Conservation (phyloP, 805 yeast species). For the Saccharomycopsis olivae region DNA sequence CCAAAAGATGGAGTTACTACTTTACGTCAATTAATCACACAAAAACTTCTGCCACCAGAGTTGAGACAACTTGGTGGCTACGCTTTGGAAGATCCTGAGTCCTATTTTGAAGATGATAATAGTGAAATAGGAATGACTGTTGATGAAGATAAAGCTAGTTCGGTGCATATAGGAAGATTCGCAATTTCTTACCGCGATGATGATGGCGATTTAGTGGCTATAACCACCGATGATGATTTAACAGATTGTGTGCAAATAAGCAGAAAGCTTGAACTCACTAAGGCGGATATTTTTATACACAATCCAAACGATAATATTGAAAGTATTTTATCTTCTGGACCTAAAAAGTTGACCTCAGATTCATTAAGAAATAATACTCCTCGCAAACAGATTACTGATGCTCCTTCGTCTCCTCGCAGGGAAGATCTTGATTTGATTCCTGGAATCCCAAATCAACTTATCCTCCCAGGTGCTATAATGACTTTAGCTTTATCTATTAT, state of each 20-base stretch:
- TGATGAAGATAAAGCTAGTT: slow-evolving; percentile 15
- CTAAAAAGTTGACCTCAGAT: not conserved
- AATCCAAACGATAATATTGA: slow-evolving; percentile 42
- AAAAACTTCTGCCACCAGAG: slow-evolving; percentile 30
- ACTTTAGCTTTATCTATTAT: slow-evolving; percentile 49
- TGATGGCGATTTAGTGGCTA: slow-evolving; percentile 71
- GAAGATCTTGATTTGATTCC: slow-evolving; percentile 24
- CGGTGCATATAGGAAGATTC: slow-evolving; percentile 24
- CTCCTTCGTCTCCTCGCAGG: not conserved
- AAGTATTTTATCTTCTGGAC: slow-evolving; percentile 7
- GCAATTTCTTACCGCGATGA: slow-evolving; percentile 76
- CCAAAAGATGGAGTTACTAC: slow-evolving; percentile 44
- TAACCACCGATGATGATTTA: slow-evolving; percentile 66
- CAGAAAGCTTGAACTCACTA: slow-evolving; percentile 36
- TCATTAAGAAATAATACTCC: not conserved
- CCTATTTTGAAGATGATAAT: slow-evolving; percentile 12
- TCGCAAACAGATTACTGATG: not conserved
- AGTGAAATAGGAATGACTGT: slow-evolving; percentile 9
- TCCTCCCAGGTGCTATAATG: slow-evolving; percentile 55
- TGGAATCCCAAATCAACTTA: slow-evolving; percentile 49
- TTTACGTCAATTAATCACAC: slow-evolving; percentile 32
- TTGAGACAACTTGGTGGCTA: slow-evolving; percentile 28
- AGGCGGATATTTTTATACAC: slow-evolving; percentile 66
- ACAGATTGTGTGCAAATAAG: slow-evolving; percentile 59
- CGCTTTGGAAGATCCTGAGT: slow-evolving; percentile 14